These are phyloP conservation scores for Cytospora mali DNA, from an alignment of 2,329 filamentous ascomycete genomes.

Conservation along the genomic window DNA sequence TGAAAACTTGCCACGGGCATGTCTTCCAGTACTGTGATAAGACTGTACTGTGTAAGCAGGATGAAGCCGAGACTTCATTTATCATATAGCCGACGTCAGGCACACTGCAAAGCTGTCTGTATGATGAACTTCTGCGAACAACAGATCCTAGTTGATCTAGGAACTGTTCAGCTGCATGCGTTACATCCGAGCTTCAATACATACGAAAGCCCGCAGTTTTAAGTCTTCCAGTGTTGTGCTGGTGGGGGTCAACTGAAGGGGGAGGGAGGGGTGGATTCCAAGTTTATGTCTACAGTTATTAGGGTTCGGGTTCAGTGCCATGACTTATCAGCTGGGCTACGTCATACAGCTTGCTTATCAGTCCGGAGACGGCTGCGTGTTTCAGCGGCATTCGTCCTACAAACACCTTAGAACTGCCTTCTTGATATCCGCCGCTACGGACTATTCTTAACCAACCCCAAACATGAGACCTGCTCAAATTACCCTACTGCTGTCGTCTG, in stretches of 20 bases:
- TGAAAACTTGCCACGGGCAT: slow-evolving; percentile 11
- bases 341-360: slow-evolving; percentile 6
- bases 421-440: background rate
- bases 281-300: no score
- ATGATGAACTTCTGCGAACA: background rate
- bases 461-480: slow-evolving; percentile 11
- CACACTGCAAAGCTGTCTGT: background rate
- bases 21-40: background rate
- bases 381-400: background rate
- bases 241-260: no score
- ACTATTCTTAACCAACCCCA: background rate
- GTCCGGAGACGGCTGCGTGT: background rate
- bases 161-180: background rate
- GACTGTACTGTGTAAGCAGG: background rate
- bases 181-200: background rate
- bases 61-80: background rate
- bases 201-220: no score
- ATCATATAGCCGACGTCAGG: background rate
- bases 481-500: slow-evolving; percentile 12
- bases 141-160: background rate
- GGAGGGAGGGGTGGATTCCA: no score
- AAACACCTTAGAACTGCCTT: background rate
- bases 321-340: slow-evolving; percentile 9
- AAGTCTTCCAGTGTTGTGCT: no score
- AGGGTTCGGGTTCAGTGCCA: slow-evolving; percentile 5